Base-by-base conservation (phyloP, 2,329 filamentous ascomycete species). In the Whalleya microplaca region DNA sequence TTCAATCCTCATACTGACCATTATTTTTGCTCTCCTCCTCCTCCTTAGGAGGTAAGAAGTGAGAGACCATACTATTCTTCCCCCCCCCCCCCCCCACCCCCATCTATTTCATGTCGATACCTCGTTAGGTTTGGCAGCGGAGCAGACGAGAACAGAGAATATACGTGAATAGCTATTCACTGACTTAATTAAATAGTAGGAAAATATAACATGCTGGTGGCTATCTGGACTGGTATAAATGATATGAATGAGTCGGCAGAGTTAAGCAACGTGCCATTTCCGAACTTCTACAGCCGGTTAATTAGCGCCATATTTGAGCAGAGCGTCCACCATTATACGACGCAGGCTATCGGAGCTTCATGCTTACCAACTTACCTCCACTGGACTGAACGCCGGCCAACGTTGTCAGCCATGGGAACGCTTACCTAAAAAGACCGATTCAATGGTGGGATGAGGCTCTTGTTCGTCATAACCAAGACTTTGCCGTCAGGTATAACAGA, bases 141-240 rank as follows among this genome's bases (percentile, higher is more conserved):
- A 27, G 23, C 23, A 27, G 23, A 27, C 23, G 9, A 9, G 4
- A 9, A 27, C 23, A 27, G 32, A 37, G 32, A 29, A 5, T 29
- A 29, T 58, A 46, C 2, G 45, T 48, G 27, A 29, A 29, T 5
- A 12, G 27, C 27, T 29, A 29, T 29, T 29, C 6, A 5, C 12
- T 12, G 12, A 6, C 12, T 12, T 29, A 29, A 29, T n/a, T n/a
- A n/a, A n/a, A n/a, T n/a, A n/a, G n/a, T n/a, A n/a, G n/a, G n/a
- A n/a, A n/a, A n/a, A n/a, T n/a, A 29, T 29, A 12, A 5, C 12
- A 12, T 6, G 1, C 70, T 84, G 1, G 74, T 83, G 0, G 56
- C 56, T 2, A 66, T 83, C 40, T 85, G 79, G 77, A 85, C 84
- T 45, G 83, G 80, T 1, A 75, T 84, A 56, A 85, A 85, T 64